Percentiles rank a stretch among this genome's conserved stretches.
phyloP scores from a whole-genome alignment of 768 basidiomycete genomes.

The Mrakia frigida region DNA sequence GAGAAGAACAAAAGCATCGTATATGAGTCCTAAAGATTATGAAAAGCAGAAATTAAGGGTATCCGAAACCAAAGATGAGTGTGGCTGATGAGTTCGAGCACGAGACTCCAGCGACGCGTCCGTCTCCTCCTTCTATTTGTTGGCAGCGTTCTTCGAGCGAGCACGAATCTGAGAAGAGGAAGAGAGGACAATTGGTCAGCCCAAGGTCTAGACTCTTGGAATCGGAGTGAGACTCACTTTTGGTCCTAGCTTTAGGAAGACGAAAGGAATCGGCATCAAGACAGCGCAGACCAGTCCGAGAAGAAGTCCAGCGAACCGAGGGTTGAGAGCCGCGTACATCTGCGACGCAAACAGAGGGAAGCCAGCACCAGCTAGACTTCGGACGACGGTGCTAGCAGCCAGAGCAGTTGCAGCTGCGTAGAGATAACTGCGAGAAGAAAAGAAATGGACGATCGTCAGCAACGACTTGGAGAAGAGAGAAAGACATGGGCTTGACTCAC shows the following conservation, averaged over 20 bases:
- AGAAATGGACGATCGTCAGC: conserved; percentile 35
- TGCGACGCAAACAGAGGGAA: conserved; percentile 44
- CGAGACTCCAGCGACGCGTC: too few relatives aligned
- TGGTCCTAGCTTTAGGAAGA: conserved; percentile 28
- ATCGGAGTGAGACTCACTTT: too few relatives aligned
- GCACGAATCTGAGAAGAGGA: too few relatives aligned
- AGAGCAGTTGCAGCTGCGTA: conserved; percentile 47
- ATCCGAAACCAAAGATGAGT: too few relatives aligned
- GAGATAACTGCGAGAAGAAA: conserved; percentile 44
- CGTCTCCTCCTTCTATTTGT: too few relatives aligned
- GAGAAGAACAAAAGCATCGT: too few relatives aligned
- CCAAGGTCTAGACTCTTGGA: too few relatives aligned
- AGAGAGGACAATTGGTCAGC: too few relatives aligned
- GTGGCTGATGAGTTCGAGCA: too few relatives aligned
- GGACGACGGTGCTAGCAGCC: conserved; percentile 42
- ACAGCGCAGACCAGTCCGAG: conserved; percentile 43
- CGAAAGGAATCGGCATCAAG: conserved; percentile 39
- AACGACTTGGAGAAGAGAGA: background rate
- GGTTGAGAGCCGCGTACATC: conserved; percentile 46
- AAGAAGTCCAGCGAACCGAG: conserved; percentile 46
- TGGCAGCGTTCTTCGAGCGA: too few relatives aligned
- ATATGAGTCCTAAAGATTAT: too few relatives aligned
- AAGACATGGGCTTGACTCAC: background rate
- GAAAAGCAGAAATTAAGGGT: too few relatives aligned
- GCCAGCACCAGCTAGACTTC: conserved; percentile 42